These are phyloP conservation scores for Fonsecaea monophora DNA, from an alignment of 2,329 filamentous ascomycete genomes.

Conservation along the genomic window DNA sequence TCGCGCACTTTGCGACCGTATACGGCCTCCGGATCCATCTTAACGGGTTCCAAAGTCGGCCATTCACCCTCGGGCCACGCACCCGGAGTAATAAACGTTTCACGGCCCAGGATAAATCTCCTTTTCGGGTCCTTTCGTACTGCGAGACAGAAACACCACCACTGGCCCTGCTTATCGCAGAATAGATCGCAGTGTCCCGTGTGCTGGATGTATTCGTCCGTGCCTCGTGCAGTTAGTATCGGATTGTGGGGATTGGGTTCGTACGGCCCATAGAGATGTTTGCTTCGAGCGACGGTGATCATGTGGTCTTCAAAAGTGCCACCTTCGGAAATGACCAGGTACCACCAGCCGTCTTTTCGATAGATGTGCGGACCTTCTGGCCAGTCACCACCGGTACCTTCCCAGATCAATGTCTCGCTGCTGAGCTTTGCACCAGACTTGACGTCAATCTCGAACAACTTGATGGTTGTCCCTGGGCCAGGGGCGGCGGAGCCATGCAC, in stretches of 20 bases:
- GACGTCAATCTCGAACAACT: slow-evolving; percentile 43
- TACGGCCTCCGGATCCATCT: slow-evolving; percentile 4
- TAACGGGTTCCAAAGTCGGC: slow-evolving; percentile 34
- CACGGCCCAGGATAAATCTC: slow-evolving; percentile 44
- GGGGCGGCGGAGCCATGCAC: slow-evolving; percentile 43
- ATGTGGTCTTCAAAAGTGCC: slow-evolving; percentile 60
- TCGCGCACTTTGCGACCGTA: neutral
- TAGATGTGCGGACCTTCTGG: slow-evolving; percentile 65
- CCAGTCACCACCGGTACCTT: slow-evolving; percentile 54
- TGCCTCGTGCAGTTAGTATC: slow-evolving; percentile 52
- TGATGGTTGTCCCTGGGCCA: slow-evolving; percentile 36
- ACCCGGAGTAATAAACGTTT: slow-evolving; percentile 44
- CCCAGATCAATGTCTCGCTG: slow-evolving; percentile 50
- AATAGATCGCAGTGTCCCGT: slow-evolving; percentile 41
- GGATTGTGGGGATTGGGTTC: slow-evolving; percentile 54
- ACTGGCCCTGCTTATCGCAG: slow-evolving; percentile 34
- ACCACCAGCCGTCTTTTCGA: slow-evolving; percentile 60
- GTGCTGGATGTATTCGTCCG: slow-evolving; percentile 40
- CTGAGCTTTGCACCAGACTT: slow-evolving; percentile 45
- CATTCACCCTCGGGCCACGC: slow-evolving; percentile 43
- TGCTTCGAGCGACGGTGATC: slow-evolving; percentile 57
- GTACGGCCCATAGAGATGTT: slow-evolving; percentile 56
- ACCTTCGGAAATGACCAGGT: slow-evolving; percentile 62
- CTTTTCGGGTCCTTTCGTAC: slow-evolving; percentile 35
- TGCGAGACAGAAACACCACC: slow-evolving; percentile 40